A percentile compares a stretch with the other conserved stretches of the same genome.
phyloP scores from a whole-genome alignment of 2,329 filamentous ascomycete genomes.

The Grosmannia serpens region DNA sequence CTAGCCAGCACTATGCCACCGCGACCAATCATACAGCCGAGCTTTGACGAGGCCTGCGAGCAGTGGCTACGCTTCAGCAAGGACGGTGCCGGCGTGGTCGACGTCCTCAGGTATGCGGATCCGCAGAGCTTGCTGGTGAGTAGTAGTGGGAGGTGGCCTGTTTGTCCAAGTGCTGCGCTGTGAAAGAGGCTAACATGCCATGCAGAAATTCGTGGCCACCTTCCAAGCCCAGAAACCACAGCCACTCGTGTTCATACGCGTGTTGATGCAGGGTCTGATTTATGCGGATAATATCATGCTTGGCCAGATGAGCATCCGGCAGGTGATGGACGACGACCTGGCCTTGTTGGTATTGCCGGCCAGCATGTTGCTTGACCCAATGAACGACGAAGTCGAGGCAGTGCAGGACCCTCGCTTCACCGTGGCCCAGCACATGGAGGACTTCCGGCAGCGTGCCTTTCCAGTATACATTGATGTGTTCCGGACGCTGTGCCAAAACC shows the following conservation, averaged over 20 bases:
- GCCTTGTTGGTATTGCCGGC: conserved; percentile 62
- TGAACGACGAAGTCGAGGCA: conserved; percentile 66
- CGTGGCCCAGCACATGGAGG: conserved; percentile 63
- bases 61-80: conserved; percentile 60
- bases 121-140: conserved; percentile 59
- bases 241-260: conserved; percentile 73
- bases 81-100: conserved; percentile 58
- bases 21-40: conserved; percentile 71
- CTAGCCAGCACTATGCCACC: conserved; percentile 91
- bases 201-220: conserved; percentile 59
- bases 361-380: conserved; percentile 57
- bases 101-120: conserved; percentile 56
- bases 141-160: conserved; percentile 3
- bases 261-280: conserved; percentile 64
- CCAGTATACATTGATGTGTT: conserved; percentile 75
- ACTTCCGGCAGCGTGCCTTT: conserved; percentile 47
- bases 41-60: conserved; percentile 57
- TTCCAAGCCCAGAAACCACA: conserved; percentile 73
- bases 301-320: conserved; percentile 55
- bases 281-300: conserved; percentile 62
- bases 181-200: not conserved
- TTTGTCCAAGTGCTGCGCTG: not conserved
- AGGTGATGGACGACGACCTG: conserved; percentile 75
- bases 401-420: conserved; percentile 62
- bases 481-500: conserved; percentile 77